Conservation (phyloP, 1,284 basidiomycete species). For the Porogramme epimiltina region DNA sequence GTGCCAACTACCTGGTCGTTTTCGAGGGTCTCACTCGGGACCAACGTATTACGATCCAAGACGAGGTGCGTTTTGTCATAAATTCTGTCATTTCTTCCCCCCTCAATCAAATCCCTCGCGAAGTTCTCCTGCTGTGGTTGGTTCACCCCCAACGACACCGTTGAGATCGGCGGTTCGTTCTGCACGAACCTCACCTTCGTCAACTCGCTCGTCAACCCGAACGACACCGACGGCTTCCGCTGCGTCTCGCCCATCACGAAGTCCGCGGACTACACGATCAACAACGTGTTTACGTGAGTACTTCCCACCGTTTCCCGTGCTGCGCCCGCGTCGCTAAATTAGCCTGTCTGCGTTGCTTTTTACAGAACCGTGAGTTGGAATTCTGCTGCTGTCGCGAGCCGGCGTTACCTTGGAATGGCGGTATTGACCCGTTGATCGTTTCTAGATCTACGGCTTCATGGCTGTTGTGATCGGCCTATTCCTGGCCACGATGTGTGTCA, state of each 20-base stretch:
- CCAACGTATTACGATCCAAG: constrained; percentile 64
- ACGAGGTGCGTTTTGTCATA: constrained; percentile 51
- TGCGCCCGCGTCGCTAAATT: not conserved
- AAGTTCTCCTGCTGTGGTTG: constrained; percentile 85
- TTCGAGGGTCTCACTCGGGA: constrained; percentile 52
- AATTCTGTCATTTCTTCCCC: not conserved
- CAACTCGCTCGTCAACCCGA: constrained; percentile 43
- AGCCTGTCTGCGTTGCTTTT: not conserved
- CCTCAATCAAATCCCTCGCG: not conserved
- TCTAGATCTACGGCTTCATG: constrained; percentile 76
- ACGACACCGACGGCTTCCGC: constrained; percentile 37
- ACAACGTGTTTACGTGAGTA: constrained; percentile 80
- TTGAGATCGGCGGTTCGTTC: constrained; percentile 58
- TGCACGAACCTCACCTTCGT: constrained; percentile 59
- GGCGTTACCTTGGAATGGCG: not conserved
- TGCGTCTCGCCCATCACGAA: constrained; percentile 69
- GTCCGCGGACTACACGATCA: constrained; percentile 71
- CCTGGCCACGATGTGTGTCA: constrained; percentile 79
- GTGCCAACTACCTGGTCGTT: constrained; percentile 60
- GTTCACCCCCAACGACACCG: constrained; percentile 63
- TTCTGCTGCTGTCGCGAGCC: not conserved
- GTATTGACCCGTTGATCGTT: constrained; percentile 13
- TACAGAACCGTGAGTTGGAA: constrained; percentile 23
- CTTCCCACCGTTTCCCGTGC: not conserved
- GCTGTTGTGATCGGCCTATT: constrained; percentile 74